phyloP scores from a whole-genome alignment of 345 rosid genomes.

The Citrus australasica region DNA sequence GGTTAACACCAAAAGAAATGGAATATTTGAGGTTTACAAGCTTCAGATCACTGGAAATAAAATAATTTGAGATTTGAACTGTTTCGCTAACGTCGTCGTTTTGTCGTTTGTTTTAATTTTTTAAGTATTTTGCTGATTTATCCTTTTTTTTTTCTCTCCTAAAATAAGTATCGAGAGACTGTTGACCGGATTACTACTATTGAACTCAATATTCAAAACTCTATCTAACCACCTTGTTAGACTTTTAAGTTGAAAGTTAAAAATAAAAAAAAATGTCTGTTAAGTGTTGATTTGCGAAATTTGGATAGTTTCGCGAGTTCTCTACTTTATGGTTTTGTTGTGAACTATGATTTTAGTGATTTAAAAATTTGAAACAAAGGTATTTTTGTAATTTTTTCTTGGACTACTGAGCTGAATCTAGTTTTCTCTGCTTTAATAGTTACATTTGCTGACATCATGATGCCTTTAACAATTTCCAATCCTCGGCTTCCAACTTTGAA shows the following conservation, averaged over 20 bases:
- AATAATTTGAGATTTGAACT: not conserved
- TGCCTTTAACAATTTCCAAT: not conserved
- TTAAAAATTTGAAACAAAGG: not conserved
- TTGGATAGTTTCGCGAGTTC: not conserved
- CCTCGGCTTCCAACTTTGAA: slow-evolving; percentile 4
- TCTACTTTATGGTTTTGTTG: not conserved
- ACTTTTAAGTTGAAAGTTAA: not conserved
- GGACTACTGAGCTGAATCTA: not conserved
- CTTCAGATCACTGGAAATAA: not conserved
- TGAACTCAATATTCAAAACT: slow-evolving; percentile 10
- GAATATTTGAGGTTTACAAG: not conserved
- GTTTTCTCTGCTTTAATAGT: not conserved
- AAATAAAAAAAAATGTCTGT: not conserved
- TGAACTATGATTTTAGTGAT: not conserved
- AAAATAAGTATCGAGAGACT: not conserved
- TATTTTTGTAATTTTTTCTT: not conserved
- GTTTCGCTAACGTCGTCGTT: slow-evolving; percentile 9
- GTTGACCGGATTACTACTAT: not conserved
- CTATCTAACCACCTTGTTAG: not conserved
- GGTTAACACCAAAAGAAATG: not conserved
- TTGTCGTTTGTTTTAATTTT: not conserved
- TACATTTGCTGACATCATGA: slow-evolving; percentile 3
- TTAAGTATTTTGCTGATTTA: not conserved
- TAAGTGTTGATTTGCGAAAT: not conserved
- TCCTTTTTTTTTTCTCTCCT: not conserved